A percentile compares a stretch with the other conserved stretches of the same genome.
phyloP scores from a whole-genome alignment of 1,284 basidiomycete genomes.

The Lentinula novae-zelandiae region DNA sequence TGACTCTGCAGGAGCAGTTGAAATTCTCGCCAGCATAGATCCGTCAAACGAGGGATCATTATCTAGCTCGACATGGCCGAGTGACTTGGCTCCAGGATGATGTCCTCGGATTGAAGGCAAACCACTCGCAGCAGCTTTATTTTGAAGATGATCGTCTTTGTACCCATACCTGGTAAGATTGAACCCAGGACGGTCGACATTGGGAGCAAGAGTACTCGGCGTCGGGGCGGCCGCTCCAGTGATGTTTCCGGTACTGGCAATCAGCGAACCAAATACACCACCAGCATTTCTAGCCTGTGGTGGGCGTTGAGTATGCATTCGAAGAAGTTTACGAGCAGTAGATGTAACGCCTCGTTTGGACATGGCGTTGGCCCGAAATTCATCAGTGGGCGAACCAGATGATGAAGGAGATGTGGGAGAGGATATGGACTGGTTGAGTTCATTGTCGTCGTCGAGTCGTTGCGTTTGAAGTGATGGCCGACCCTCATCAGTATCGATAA shows the following conservation, averaged over 20 bases:
- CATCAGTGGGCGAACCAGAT: conserved; percentile 2
- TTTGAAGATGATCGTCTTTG: not conserved
- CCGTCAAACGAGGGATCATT: not conserved
- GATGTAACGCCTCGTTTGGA: not conserved
- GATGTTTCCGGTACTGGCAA: conserved; percentile 68
- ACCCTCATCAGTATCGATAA: not conserved
- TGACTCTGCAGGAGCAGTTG: not conserved
- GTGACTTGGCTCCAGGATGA: not conserved
- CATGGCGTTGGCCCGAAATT: not conserved
- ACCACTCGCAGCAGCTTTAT: not conserved
- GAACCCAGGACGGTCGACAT: conserved; percentile 66
- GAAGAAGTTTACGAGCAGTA: conserved; percentile 2
- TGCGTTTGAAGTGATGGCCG: not conserved
- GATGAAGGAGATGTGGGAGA: conserved; percentile 5
- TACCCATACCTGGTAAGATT: conserved; percentile 52
- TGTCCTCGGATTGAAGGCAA: not conserved
- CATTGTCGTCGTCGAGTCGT: not conserved
- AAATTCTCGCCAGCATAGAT: not conserved
- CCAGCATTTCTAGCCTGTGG: conserved; percentile 13
- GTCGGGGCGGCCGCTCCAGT: conserved; percentile 56
- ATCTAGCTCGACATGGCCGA: not conserved
- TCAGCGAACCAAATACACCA: conserved; percentile 44
- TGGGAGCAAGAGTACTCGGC: conserved; percentile 55
- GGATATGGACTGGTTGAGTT: not conserved
- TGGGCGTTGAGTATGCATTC: conserved; percentile 7